Evolutionary conservation across 805 yeast species (phyloP).

Genomic region (Zygosaccharomyces bailii): DNA sequence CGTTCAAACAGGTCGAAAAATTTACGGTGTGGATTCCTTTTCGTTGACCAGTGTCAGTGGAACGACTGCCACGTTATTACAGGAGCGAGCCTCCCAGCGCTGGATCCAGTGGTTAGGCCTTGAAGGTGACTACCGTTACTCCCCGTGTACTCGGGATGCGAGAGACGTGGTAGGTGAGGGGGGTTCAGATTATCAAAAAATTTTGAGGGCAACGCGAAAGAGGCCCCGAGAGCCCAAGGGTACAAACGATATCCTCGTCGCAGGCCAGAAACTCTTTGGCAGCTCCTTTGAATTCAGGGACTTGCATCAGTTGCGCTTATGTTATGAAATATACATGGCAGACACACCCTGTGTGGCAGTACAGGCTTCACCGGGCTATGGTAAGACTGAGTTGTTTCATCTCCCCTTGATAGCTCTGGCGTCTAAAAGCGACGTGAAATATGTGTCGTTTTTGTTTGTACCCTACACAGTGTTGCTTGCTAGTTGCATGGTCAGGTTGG

Average conservation of each 20-base stretch:
- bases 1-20: neutral
- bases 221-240: neutral
- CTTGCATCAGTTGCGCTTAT: slow-evolving; percentile 1
- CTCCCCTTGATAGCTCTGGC: too few species aligned
- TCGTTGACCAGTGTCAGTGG: neutral
- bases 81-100: slow-evolving; percentile 3
- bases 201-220: too few species aligned
- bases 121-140: neutral
- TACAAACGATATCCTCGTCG: neutral
- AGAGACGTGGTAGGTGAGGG: neutral
- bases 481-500: too few species aligned
- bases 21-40: neutral
- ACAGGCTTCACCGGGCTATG: slow-evolving; percentile 6
- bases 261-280: neutral
- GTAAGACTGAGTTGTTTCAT: too few species aligned
- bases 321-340: slow-evolving; percentile 5
- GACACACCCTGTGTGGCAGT: slow-evolving; percentile 1
- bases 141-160: too few species aligned
- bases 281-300: slow-evolving; percentile 3
- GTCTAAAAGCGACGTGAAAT: too few species aligned
- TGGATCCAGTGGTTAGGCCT: slow-evolving; percentile 3
- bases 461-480: too few species aligned
- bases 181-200: too few species aligned
- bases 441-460: too few species aligned
- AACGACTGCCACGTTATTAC: neutral